Evolutionary conservation across 73 alveolate genomes (phyloP).

Genomic region (Paraurostyla sp.): DNA sequence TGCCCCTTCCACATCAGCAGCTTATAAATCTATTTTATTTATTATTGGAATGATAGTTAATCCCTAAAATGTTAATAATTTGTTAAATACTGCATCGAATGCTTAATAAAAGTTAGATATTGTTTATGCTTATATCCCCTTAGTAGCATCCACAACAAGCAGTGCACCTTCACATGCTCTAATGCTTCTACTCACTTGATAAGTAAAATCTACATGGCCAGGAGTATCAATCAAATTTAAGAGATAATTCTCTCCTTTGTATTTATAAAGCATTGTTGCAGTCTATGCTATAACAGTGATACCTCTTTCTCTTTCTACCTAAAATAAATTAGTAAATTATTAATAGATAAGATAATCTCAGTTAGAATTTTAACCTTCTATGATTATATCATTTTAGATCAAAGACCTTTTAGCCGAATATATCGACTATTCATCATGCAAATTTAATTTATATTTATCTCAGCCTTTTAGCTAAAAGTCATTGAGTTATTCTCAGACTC

Average conservation of each 20-base stretch:
- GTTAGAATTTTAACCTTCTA: background rate
- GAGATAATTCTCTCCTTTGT: conserved; percentile 76
- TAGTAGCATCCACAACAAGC: conserved; percentile 91
- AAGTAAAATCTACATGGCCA: conserved; percentile 96
- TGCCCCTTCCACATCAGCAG: conserved; percentile 83
- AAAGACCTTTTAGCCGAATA: conserved; percentile 44
- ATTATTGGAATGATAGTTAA: conserved; percentile 86
- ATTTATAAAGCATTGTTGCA: conserved; percentile 86
- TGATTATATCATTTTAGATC: background rate
- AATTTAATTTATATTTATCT: background rate
- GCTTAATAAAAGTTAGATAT: conserved; percentile 91
- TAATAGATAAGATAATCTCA: background rate
- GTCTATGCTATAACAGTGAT: conserved; percentile 96
- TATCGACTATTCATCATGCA: background rate
- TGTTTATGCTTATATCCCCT: conserved; percentile 95
- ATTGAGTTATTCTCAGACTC: conserved; percentile 14
- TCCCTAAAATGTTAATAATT: conserved; percentile 2
- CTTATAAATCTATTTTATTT: conserved; percentile 86
- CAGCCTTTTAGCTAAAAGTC: conserved; percentile 41
- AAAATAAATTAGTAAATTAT: background rate
- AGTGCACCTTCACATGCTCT: conserved; percentile 97
- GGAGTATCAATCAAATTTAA: conserved; percentile 96
- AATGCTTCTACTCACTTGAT: conserved; percentile 94
- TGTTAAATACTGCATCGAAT: conserved; percentile 62
- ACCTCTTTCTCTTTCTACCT: conserved; percentile 96